Base-by-base conservation (phyloP, 805 yeast species). In the Lipomyces oligophaga region DNA sequence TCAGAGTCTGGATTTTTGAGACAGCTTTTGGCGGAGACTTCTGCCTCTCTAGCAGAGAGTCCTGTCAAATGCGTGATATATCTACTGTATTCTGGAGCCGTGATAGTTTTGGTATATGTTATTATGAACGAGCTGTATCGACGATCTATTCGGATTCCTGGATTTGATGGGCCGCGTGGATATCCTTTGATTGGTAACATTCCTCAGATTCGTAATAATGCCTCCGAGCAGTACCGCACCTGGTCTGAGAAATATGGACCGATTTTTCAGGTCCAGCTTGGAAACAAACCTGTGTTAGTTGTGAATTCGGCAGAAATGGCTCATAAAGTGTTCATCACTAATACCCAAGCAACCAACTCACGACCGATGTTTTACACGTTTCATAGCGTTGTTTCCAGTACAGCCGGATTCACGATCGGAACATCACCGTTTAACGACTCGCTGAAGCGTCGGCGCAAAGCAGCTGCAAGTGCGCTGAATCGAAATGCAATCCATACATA, bases 321-420 rank as follows among this genome's bases (percentile, higher is more conserved):
- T 1, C 61, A 64, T 31, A 67, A 67, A 20, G 63, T 84, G 2
- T 82, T 85, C 84, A 62, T 74, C 22, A 63, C 63, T 24, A 69
- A 71, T 53, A 66, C 79, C 5, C 61, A 68, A 27, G 75, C 80
- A 2, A 77, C 76, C 49, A 80, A 78, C 56, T 83, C 90, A 1
- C 67, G 94, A 34, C 93, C 93, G 0, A 63, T 71, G 18, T 68
- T 75, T 43, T 77, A 76, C 62, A 81, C 88, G 1, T 84, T 85
- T 64, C 93, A 85, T 64, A 67, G 71, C 16, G 70, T 57, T 18
- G 66, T 64, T 68, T 83, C 34, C 73, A 83, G 56, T 25, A 66
- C 54, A 40, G 71, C 56, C 52, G 72, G 74, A 2, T 64, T 66
- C 33, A 70, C 74, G 1, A 69, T 69, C 31, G 74, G 74, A 6